phyloP scores from a whole-genome alignment of 495 filamentous ascomycete genomes.

The Hypoxylon crocopeplum region DNA sequence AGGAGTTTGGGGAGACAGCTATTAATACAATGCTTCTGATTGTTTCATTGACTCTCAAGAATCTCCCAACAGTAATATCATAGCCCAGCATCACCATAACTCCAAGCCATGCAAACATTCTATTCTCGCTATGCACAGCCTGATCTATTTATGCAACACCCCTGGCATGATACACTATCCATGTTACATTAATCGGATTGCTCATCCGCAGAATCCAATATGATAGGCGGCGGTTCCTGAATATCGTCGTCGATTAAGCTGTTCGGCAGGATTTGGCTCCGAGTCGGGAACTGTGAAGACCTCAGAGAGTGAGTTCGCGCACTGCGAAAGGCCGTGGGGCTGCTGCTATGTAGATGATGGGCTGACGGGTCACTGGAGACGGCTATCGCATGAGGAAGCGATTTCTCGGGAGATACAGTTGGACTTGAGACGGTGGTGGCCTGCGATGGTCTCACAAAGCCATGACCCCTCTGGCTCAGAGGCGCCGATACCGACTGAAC shows the following conservation, averaged over 20 bases:
- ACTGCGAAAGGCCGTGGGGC: slow-evolving; percentile 20
- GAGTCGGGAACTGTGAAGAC: slow-evolving; percentile 53
- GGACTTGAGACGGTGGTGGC: slow-evolving; percentile 54
- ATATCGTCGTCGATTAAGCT: slow-evolving; percentile 60
- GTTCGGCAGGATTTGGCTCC: slow-evolving; percentile 60
- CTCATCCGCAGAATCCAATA: slow-evolving; percentile 58
- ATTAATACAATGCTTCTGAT: no score
- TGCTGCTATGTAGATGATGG: slow-evolving; percentile 18
- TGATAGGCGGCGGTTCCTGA: slow-evolving; percentile 47
- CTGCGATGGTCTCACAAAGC: slow-evolving; percentile 47
- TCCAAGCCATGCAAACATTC: no score
- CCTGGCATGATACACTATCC: not conserved
- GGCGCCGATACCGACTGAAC: slow-evolving; percentile 8
- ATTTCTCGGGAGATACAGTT: slow-evolving; percentile 37
- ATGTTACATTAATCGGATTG: slow-evolving; percentile 24
- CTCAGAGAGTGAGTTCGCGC: slow-evolving; percentile 35
- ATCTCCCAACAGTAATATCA: no score
- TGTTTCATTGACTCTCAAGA: no score
- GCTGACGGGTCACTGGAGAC: slow-evolving; percentile 14
- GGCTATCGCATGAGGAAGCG: slow-evolving; percentile 31
- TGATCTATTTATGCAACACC: not conserved
- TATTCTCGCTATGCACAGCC: not conserved
- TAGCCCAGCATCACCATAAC: no score
- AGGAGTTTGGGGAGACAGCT: no score
- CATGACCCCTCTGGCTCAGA: slow-evolving; percentile 12